Evolutionary conservation across 1,139 yeast species (phyloP).

Genomic region (Blastobotrys persicus): DNA sequence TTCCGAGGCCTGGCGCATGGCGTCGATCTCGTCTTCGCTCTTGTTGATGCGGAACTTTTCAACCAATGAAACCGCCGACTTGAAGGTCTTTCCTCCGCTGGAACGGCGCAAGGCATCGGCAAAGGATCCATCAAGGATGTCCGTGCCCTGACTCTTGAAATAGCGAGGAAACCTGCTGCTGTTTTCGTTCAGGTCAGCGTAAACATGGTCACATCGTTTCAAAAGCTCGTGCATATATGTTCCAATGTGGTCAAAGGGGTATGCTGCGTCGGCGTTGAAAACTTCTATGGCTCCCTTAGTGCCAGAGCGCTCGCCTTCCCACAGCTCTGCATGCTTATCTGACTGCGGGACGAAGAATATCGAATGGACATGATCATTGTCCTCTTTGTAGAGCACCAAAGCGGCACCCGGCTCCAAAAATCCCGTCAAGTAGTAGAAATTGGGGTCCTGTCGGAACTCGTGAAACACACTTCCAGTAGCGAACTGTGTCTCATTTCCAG

Average conservation of each 20-base stretch:
- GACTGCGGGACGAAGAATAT: constrained; percentile 81
- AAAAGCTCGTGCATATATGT: constrained; percentile 24
- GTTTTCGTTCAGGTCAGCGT: constrained; percentile 29
- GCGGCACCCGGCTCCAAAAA: constrained; percentile 92
- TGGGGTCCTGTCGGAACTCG: constrained; percentile 89
- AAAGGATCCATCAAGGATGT: constrained; percentile 17
- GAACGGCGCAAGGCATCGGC: constrained; percentile 16
- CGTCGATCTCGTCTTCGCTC: constrained; percentile 68
- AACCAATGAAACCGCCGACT: constrained; percentile 41
- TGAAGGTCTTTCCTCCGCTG: constrained; percentile 15
- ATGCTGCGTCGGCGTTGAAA: constrained; percentile 83
- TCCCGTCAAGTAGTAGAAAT: constrained; percentile 82
- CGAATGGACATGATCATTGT: constrained; percentile 51
- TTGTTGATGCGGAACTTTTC: constrained; percentile 66
- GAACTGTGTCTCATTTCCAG: constrained; percentile 69
- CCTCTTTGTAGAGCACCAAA: constrained; percentile 62
- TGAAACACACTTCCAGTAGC: constrained; percentile 90
- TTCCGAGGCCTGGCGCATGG: constrained; percentile 79
- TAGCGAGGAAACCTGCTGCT: constrained; percentile 21
- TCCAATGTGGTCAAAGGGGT: constrained; percentile 43
- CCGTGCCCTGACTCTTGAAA: constrained; percentile 17
- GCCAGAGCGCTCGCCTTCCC: constrained; percentile 96
- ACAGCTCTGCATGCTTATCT: constrained; percentile 70
- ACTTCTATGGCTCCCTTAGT: constrained; percentile 73
- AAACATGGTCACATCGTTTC: constrained; percentile 26